Evolutionary conservation across 805 yeast genomes (phyloP).

Genomic region (Gaillardinia entomophila): DNA sequence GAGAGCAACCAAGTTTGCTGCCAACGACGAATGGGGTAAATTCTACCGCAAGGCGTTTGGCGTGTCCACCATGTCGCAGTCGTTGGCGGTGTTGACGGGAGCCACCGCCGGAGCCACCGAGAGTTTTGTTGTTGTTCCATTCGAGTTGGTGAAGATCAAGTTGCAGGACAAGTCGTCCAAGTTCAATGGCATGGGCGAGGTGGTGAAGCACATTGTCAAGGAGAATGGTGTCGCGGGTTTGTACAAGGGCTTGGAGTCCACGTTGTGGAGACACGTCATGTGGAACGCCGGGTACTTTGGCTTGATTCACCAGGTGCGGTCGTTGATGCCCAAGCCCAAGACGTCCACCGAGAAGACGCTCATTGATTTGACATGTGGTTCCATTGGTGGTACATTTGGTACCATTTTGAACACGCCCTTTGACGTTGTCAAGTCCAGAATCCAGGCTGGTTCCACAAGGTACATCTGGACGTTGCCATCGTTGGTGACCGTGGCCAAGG

Average conservation of each 20-base stretch:
- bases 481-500: conserved; percentile 64
- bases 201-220: conserved; percentile 63
- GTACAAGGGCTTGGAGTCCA: conserved; percentile 94
- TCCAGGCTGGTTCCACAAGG: conserved; percentile 85
- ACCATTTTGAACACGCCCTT: conserved; percentile 94
- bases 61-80: conserved; percentile 64
- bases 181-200: conserved; percentile 82
- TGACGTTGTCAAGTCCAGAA: conserved; percentile 95
- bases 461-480: conserved; percentile 92
- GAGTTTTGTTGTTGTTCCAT: conserved; percentile 95
- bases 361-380: conserved; percentile 87
- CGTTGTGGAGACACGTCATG: conserved; percentile 91
- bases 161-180: conserved; percentile 83
- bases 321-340: conserved; percentile 71
- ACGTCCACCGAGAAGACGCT: conserved; percentile 67
- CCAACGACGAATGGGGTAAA: conserved; percentile 94
- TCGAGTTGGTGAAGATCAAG: conserved; percentile 91
- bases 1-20: conserved; percentile 97
- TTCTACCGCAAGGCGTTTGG: conserved; percentile 71
- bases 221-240: conserved; percentile 77
- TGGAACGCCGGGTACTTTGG: conserved; percentile 99
- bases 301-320: conserved; percentile 80
- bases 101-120: conserved; percentile 98
- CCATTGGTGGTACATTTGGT: conserved; percentile 96
- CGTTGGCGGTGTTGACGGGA: conserved; percentile 85